phyloP scores from a whole-genome alignment of 352 stramenopile genomes.

The Phytophthora megakarya region DNA sequence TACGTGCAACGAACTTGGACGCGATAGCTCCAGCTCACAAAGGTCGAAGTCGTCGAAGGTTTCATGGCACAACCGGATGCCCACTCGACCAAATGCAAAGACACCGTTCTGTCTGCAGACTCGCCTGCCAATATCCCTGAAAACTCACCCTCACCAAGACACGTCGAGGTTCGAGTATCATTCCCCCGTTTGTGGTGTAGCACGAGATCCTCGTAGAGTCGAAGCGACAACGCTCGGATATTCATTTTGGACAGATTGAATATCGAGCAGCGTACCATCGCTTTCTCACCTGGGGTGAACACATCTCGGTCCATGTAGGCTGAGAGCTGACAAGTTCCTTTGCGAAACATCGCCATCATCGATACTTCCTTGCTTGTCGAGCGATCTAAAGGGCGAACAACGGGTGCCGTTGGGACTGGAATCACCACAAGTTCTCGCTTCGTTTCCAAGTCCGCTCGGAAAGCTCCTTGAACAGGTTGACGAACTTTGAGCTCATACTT shows the following conservation, averaged over 20 bases:
- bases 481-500: conserved; percentile 18
- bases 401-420: conserved; percentile 3
- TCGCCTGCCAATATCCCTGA: conserved; percentile 14
- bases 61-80: conserved; percentile 8
- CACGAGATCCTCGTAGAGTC: conserved; percentile 27
- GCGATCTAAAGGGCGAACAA: conserved; percentile 5
- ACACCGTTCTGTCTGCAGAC: conserved; percentile 18
- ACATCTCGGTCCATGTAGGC: conserved; percentile 22
- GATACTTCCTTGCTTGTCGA: conserved; percentile 14
- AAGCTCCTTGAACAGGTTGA: conserved; percentile 14
- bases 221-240: conserved; percentile 17
- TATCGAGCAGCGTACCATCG: conserved; percentile 23
- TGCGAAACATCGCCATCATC: conserved; percentile 19
- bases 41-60: conserved; percentile 11
- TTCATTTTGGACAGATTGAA: conserved; percentile 31
- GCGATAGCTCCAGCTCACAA: conserved; percentile 16
- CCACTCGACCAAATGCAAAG: conserved; percentile 20
- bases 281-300: conserved; percentile 15
- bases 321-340: conserved; percentile 27
- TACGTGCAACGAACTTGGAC: conserved; percentile 17
- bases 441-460: conserved; percentile 17
- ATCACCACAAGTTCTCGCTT: conserved; percentile 6
- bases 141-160: conserved; percentile 14
- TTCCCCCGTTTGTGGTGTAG: conserved; percentile 10
- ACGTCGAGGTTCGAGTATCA: conserved; percentile 15